These are phyloP conservation scores for Leptodermis oblonga DNA, from an alignment of 257 asterid species.

Conservation along the genomic window DNA sequence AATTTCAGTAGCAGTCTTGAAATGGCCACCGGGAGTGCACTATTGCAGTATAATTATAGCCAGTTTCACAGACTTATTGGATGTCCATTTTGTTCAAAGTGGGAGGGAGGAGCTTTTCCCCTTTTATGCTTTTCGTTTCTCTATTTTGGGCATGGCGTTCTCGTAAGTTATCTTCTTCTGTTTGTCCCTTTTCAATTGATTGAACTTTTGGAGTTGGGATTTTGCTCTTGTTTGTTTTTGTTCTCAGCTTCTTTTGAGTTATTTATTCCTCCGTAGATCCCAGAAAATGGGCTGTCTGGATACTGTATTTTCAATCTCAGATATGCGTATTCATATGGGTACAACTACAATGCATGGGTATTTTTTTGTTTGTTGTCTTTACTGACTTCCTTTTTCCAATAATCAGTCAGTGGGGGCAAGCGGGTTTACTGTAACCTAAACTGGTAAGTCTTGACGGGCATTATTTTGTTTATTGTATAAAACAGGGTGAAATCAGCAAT, in stretches of 20 bases:
- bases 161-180: not conserved
- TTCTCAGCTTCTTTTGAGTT: not conserved
- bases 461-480: conserved; percentile 3
- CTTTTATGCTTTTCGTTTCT: not conserved
- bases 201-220: not conserved
- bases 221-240: not conserved
- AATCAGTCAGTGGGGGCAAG: too few species aligned
- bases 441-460: too few species aligned
- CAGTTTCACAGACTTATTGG: not conserved
- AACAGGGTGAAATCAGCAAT: conserved; percentile 19
- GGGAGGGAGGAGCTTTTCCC: conserved; percentile 1
- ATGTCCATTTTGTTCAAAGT: conserved; percentile 15
- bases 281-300: not conserved
- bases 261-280: too few species aligned
- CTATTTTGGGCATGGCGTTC: not conserved
- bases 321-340: not conserved
- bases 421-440: not conserved
- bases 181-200: not conserved
- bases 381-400: conserved; percentile 4
- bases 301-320: not conserved
- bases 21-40: conserved; percentile 6
- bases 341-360: not conserved
- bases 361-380: not conserved
- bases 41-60: not conserved
- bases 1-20: not conserved